These are phyloP conservation scores for Salix arbutifolia DNA, from an alignment of 345 rosid species.

Conservation along the genomic window DNA sequence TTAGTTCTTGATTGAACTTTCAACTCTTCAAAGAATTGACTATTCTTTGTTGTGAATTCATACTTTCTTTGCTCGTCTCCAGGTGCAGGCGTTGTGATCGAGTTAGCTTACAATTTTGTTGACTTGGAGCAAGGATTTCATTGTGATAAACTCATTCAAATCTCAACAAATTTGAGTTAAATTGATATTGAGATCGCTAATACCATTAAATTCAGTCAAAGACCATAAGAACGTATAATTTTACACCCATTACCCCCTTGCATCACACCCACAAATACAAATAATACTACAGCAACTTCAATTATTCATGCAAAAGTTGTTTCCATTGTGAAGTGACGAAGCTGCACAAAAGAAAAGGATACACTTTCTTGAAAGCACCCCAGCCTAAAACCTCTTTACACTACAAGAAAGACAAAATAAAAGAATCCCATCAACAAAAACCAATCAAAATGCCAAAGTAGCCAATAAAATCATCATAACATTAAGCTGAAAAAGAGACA, in stretches of 20 bases:
- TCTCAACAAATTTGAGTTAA: no score
- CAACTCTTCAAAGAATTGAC: no score
- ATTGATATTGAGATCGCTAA: no score
- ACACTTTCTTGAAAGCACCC: constrained; percentile 37
- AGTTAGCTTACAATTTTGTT: no score
- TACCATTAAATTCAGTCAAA: constrained; percentile 34
- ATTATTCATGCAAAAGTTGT: no score
- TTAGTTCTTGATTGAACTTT: no score
- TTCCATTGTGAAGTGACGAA: neutral
- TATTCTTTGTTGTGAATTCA: no score
- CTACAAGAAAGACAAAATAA: constrained; percentile 16
- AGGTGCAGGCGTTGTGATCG: no score
- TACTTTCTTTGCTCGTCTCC: no score
- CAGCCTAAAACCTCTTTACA: constrained; percentile 26
- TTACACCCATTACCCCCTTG: neutral
- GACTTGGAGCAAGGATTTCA: no score
- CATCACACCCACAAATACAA: neutral
- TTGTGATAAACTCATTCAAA: no score
- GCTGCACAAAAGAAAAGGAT: constrained; percentile 12
- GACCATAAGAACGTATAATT: constrained; percentile 12
- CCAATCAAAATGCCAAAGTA: constrained; percentile 4
- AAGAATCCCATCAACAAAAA: neutral
- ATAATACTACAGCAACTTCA: neutral
- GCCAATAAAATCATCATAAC: neutral
- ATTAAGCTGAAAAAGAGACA: neutral